Conservation (phyloP, 2,329 filamentous ascomycete species). For the Trichoderma gracile region DNA sequence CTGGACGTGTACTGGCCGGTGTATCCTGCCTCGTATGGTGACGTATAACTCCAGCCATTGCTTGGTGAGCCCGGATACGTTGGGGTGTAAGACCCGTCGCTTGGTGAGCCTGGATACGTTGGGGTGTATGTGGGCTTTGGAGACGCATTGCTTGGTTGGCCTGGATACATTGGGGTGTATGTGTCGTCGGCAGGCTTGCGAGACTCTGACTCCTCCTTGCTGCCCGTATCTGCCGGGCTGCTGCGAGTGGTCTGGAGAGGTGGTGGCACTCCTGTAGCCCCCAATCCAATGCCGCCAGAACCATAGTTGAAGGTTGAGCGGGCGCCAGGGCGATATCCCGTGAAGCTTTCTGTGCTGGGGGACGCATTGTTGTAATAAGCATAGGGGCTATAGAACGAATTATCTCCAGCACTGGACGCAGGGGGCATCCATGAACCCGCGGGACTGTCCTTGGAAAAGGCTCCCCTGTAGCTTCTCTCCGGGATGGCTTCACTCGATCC, state of each 20-base stretch:
- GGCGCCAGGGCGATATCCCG: slow-evolving; percentile 2
- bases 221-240: not conserved
- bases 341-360: not conserved
- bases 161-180: slow-evolving; percentile 25
- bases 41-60: slow-evolving; percentile 33
- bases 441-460: slow-evolving; percentile 13
- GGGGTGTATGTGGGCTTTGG: too few species aligned
- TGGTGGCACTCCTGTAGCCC: not conserved
- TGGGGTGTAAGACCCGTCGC: slow-evolving; percentile 27
- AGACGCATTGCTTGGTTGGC: slow-evolving; percentile 32
- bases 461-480: slow-evolving; percentile 14
- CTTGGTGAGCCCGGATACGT: slow-evolving; percentile 31
- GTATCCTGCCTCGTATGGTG: not conserved
- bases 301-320: slow-evolving; percentile 19
- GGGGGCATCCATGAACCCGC: slow-evolving; percentile 8
- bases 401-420: not conserved
- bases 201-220: not conserved
- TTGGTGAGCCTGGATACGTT: slow-evolving; percentile 30
- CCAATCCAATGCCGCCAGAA: not conserved
- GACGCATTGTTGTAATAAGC: not conserved
- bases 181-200: not conserved
- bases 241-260: slow-evolving; percentile 22
- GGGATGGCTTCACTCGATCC: not conserved
- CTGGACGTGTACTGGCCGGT: not conserved
- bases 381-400: slow-evolving; percentile 1